Percentiles rank a stretch among this genome's conserved stretches.
Evolutionary conservation across 1,284 basidiomycete genomes (phyloP).

Genomic region (Ceratobasidium sp.): DNA sequence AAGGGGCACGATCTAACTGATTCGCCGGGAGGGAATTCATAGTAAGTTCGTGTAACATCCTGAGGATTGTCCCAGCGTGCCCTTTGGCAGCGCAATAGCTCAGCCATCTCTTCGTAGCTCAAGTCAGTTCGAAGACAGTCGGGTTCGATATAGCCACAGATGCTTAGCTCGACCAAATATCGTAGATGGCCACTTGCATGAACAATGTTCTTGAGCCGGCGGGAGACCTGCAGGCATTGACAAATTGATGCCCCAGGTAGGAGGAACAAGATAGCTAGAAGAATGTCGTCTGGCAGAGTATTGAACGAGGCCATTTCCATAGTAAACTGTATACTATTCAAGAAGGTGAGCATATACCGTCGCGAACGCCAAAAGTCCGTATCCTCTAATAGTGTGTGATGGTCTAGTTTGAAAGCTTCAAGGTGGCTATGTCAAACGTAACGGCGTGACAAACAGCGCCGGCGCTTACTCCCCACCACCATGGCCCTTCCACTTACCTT

Average conservation of each 20-base stretch:
- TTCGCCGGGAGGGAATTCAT: too few relatives aligned
- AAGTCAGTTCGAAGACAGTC: neutral
- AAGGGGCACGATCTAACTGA: neutral
- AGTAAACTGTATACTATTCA: neutral
- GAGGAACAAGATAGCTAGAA: neutral
- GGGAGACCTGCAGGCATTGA: neutral
- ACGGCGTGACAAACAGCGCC: neutral
- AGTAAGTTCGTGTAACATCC: neutral
- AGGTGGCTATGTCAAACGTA: neutral
- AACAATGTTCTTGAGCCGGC: neutral
- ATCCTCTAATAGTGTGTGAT: neutral
- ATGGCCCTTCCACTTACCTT: slow-evolving; percentile 44
- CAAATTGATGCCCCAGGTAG: neutral
- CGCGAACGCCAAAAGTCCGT: too few relatives aligned
- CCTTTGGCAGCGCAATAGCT: neutral
- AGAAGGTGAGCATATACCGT: neutral
- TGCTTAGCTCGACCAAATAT: slow-evolving; percentile 7
- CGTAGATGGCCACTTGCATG: neutral
- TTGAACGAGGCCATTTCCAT: neutral
- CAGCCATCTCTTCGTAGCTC: neutral
- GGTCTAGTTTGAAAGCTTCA: neutral
- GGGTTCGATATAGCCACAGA: neutral
- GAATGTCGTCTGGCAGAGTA: neutral
- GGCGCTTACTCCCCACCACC: slow-evolving; percentile 19
- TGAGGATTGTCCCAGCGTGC: neutral